phyloP scores from a whole-genome alignment of 2,329 filamentous ascomycete species.

The Aspergillus phoenicis region DNA sequence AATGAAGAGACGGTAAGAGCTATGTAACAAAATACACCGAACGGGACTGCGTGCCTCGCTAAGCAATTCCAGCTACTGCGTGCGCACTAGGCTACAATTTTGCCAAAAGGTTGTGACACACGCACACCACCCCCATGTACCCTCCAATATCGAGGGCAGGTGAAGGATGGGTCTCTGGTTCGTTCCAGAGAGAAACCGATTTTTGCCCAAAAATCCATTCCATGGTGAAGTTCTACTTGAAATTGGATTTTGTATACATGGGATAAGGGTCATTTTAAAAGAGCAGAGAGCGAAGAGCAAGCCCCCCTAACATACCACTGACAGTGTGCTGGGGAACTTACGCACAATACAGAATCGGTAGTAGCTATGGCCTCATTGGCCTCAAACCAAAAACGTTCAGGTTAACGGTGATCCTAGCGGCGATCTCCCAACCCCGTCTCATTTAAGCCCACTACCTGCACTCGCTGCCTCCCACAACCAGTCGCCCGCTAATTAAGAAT shows the following conservation, averaged over 20 bases:
- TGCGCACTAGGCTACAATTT: slow-evolving; percentile 1
- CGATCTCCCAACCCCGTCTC: slow-evolving; percentile 29
- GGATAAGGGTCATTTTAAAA: no score
- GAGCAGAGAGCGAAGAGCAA: no score
- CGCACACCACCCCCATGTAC: background rate
- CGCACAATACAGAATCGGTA: background rate
- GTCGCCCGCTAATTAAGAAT: slow-evolving; percentile 12
- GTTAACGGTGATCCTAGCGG: slow-evolving; percentile 34
- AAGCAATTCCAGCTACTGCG: background rate
- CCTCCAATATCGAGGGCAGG: background rate
- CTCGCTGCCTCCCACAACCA: slow-evolving; percentile 12
- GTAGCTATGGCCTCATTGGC: slow-evolving; percentile 11
- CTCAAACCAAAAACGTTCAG: slow-evolving; percentile 17
- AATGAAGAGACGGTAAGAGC: background rate
- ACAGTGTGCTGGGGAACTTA: background rate
- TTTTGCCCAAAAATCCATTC: no score
- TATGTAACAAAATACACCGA: background rate
- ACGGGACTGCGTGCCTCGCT: background rate
- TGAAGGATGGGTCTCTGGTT: no score
- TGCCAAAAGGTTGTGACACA: background rate
- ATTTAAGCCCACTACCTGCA: slow-evolving; percentile 17
- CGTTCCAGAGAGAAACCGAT: no score
- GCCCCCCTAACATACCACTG: no score
- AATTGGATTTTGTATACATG: no score
- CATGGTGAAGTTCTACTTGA: no score